Base-by-base conservation (phyloP, 345 rosid genomes). In the Eucalyptus regnans region DNA sequence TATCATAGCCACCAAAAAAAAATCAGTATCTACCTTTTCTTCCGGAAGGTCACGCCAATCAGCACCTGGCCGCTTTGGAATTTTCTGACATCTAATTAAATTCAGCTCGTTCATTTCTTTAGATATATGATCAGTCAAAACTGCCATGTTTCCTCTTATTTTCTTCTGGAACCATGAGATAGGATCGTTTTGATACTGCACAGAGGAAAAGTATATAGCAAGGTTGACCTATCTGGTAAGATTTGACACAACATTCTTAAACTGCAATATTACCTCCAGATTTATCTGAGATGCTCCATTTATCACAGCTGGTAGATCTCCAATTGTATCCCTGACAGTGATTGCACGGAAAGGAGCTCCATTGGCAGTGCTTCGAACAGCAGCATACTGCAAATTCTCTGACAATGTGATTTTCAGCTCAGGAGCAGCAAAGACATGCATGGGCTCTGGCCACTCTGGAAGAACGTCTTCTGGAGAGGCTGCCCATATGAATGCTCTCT, bases 391-490 rank as follows among this genome's bases (percentile, higher is more conserved):
- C 58, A 89, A 83, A 87, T 94, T 93, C 54, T 71, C 85, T 5
- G 98, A 88, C 87, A 96, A 87, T 4, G 93, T 62, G 87, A 97
- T 89, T 88, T 94, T 97, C 90, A 96, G 89, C 91, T 95, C 93
- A 0, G 98, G 95, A 79, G 86, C 94, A 83, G 92, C 89, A 90
- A 97, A 97, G 66, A 97, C 99, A 88, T 96, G 97, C 99, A 97
- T 96, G 52, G 99, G 98, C 91, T 97, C 99, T 16, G 99, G 99
- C 99, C 99, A 97, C 89, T 97, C 99, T 11, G 99, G 99, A 50
- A 97, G 97, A 51, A 90, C 86, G 90, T 94, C 98, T 18, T 93
- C 98, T 41, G 99, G 98, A 31, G 98, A 93, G 62, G 99, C 98
- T 86, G 99, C 99, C 99, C 98, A 97, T 86, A 97, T 96, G 71